Evolutionary conservation across 371 early-diverging fungal genomes (phyloP).

Genomic region (Actinomortierella wolfii): DNA sequence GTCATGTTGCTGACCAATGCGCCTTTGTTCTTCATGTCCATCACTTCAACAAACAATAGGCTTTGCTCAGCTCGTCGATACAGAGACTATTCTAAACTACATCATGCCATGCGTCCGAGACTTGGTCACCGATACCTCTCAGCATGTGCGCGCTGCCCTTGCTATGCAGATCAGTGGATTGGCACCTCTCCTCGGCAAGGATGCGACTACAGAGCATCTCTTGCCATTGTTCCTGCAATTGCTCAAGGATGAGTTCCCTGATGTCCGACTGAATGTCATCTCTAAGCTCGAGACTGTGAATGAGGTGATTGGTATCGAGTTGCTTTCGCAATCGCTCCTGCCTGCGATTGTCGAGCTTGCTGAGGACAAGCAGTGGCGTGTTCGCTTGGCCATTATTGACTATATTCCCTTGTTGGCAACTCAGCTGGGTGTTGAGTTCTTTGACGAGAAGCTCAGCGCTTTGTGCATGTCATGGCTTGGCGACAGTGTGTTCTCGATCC

Average conservation of each 20-base stretch:
- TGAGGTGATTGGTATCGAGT: slow-evolving; percentile 96
- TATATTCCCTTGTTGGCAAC: slow-evolving; percentile 95
- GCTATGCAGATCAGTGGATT: slow-evolving; percentile 96
- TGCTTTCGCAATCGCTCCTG: slow-evolving; percentile 93
- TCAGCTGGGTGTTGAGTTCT: slow-evolving; percentile 94
- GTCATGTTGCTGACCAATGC: neutral
- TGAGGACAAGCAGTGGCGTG: slow-evolving; percentile 99
- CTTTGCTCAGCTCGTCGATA: slow-evolving; percentile 82
- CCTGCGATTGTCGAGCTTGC: slow-evolving; percentile 98
- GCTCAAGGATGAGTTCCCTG: slow-evolving; percentile 96
- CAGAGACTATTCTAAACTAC: slow-evolving; percentile 75
- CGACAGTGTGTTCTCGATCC: slow-evolving; percentile 95
- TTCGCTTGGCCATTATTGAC: slow-evolving; percentile 97
- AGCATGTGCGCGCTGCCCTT: slow-evolving; percentile 95
- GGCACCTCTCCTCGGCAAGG: slow-evolving; percentile 94
- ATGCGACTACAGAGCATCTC: slow-evolving; percentile 93
- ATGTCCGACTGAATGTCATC: slow-evolving; percentile 97
- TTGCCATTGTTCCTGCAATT: slow-evolving; percentile 93
- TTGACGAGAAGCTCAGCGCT: slow-evolving; percentile 92
- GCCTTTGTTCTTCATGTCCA: neutral
- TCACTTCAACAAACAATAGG: slow-evolving; percentile 50
- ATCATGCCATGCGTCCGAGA: slow-evolving; percentile 91
- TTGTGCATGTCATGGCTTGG: slow-evolving; percentile 97
- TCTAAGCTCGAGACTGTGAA: slow-evolving; percentile 96
- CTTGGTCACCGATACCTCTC: slow-evolving; percentile 91